A percentile compares a stretch with the other conserved stretches of the same genome.
These are phyloP conservation scores for Cercis canadensis DNA, from an alignment of 306 rosid species.

Conservation along the genomic window DNA sequence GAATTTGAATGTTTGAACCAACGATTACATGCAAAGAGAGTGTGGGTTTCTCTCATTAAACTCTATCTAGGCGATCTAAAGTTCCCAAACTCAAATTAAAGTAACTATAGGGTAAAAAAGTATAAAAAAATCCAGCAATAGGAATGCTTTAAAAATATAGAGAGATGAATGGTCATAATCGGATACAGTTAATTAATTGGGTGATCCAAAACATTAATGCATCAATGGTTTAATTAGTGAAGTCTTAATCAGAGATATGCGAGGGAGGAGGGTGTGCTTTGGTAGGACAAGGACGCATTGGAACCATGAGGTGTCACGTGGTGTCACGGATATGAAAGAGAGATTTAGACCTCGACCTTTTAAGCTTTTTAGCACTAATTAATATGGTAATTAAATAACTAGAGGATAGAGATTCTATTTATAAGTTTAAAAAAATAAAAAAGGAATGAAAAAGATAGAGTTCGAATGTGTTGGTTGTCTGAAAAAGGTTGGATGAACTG, in stretches of 20 bases:
- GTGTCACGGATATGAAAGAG: slow-evolving; percentile 4
- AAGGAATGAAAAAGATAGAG: no score
- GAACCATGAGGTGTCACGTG: slow-evolving; percentile 46
- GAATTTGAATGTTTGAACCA: no score
- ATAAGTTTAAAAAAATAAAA: no score
- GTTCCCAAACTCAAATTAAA: no score
- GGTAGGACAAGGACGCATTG: slow-evolving; percentile 43
- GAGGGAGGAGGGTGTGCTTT: neutral
- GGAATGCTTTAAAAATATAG: neutral
- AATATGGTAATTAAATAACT: neutral
- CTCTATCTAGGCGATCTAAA: no score
- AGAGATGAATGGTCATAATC: slow-evolving; percentile 8
- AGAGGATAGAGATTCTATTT: no score
- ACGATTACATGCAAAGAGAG: no score
- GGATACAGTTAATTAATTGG: slow-evolving; percentile 40
- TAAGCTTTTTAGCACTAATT: neutral
- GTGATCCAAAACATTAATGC: slow-evolving; percentile 39
- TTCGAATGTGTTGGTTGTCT: slow-evolving; percentile 20
- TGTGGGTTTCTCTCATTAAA: no score
- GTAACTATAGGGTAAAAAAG: neutral
- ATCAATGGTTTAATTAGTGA: slow-evolving; percentile 28
- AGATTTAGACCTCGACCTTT: slow-evolving; percentile 37
- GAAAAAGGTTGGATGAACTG: slow-evolving; percentile 32
- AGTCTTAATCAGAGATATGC: slow-evolving; percentile 50
- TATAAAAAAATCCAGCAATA: slow-evolving; percentile 35